Evolutionary conservation across 1,139 yeast species (phyloP), one percentile per base, ranked within the genome.

Genomic region (Kurtzmaniella natalensis): DNA sequence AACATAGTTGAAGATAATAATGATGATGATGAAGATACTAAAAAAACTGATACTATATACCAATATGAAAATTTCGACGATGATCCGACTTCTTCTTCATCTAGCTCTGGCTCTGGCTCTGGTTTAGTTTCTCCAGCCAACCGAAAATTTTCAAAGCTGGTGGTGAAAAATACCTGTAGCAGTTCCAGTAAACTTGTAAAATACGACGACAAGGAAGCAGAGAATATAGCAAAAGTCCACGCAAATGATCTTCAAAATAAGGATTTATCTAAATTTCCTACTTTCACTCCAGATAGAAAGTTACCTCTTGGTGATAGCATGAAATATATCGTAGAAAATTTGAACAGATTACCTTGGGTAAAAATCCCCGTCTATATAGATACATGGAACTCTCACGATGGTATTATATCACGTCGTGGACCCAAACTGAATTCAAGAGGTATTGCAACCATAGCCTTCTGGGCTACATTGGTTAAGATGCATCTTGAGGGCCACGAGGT

Each of bases 361-460:
- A 80, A 81, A 46, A 62, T 81, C 11, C 81, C 88, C 0, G 76
- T 78, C 2, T 78, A 74, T 45, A 63, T 81, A 29, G 82, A 78
- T 44, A 72, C 78, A 11, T 64, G 81, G 55, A 82, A 82, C 52
- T 76, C 92, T 0, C 94, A 83, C 48, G 87, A 78, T 46, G 81
- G 81, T 0, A 77, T 82, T 28, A 79, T 81, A 17, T 82, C 85
- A 8, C 64, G 94, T 41, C 64, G 80, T 37, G 88, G 88, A 0
- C 62, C 78, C 2, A 57, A 55, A 26, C 64, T 72, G n/a, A 66
- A 72, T 19, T 69, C 76, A 0, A 69, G 70, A 41, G 82, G 82
- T 0, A 61, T 77, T 1, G 72, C 81, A 2, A 61, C 74, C 1
- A 56, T 78, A 23, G 70, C 66, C 7, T 56, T 78, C 33, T 78